phyloP scores from a whole-genome alignment of 805 yeast genomes.

The Lipomyces oligophaga region DNA sequence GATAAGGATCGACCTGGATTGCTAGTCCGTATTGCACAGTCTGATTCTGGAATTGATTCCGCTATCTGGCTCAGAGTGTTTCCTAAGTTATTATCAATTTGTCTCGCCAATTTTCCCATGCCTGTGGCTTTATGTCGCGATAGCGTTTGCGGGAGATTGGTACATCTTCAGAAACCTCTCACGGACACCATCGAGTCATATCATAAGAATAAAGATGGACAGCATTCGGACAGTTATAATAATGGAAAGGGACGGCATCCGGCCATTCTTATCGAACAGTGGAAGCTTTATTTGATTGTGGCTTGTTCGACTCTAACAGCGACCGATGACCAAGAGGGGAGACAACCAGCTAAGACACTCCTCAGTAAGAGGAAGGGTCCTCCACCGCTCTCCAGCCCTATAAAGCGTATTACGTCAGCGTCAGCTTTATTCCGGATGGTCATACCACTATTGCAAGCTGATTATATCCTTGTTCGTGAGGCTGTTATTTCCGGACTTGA shows the following conservation, averaged over 20 bases:
- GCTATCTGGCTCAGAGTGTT: slow-evolving; percentile 93
- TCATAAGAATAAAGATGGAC: slow-evolving; percentile 12
- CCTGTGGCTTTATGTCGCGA: slow-evolving; percentile 92
- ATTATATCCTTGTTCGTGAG: slow-evolving; percentile 67
- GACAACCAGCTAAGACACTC: slow-evolving; percentile 69
- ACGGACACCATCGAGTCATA: slow-evolving; percentile 33
- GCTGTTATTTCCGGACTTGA: slow-evolving; percentile 87
- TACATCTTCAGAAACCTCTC: slow-evolving; percentile 56
- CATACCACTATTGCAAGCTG: slow-evolving; percentile 69
- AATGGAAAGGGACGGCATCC: slow-evolving; percentile 39
- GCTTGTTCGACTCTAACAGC: slow-evolving; percentile 90
- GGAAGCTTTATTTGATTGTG: slow-evolving; percentile 83
- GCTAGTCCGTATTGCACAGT: slow-evolving; percentile 74
- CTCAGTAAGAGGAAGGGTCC: slow-evolving; percentile 11
- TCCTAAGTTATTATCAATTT: slow-evolving; percentile 65
- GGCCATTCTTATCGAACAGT: slow-evolving; percentile 72
- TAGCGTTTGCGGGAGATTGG: slow-evolving; percentile 81
- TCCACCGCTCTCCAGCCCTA: slow-evolving; percentile 35
- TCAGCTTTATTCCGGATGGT: slow-evolving; percentile 84
- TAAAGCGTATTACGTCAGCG: slow-evolving; percentile 81
- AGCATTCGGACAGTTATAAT: slow-evolving; percentile 26
- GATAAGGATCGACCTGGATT: slow-evolving; percentile 47
- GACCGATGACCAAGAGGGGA: slow-evolving; percentile 70
- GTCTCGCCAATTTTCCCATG: slow-evolving; percentile 81
- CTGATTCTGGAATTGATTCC: slow-evolving; percentile 91